Evolutionary conservation across 192 early-diverging fungal genomes (phyloP).

Genomic region (Podila epicladia): DNA sequence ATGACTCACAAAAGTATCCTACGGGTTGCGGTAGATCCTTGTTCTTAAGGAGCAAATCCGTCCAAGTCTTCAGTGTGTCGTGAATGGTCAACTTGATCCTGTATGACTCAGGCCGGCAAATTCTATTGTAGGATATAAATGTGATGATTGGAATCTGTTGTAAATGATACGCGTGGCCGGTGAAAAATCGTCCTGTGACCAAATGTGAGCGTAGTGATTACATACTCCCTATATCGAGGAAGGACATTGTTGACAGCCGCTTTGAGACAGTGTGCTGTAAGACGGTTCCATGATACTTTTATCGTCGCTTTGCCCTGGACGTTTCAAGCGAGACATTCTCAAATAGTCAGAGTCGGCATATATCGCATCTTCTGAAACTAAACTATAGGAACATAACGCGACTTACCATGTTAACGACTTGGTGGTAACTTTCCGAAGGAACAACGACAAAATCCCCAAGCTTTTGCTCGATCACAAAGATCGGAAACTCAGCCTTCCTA

Average conservation of each 20-base stretch:
- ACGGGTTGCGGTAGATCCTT: slow-evolving; percentile 5
- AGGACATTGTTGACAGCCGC: slow-evolving; percentile 25
- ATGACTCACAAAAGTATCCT: slow-evolving; percentile 21
- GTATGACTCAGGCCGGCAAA: slow-evolving; percentile 32
- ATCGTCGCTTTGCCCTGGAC: slow-evolving; percentile 44
- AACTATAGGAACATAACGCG: no score
- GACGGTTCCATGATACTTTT: slow-evolving; percentile 48
- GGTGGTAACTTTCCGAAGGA: slow-evolving; percentile 34
- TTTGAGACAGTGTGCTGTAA: slow-evolving; percentile 32
- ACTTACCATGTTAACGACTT: slow-evolving; percentile 42
- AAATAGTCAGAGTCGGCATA: neutral
- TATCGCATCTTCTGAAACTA: neutral
- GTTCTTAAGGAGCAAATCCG: slow-evolving; percentile 6
- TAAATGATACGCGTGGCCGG: neutral
- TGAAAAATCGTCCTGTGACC: neutral
- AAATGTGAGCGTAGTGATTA: neutral
- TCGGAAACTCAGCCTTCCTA: slow-evolving; percentile 19
- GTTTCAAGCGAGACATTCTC: neutral
- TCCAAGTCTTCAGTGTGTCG: slow-evolving; percentile 17
- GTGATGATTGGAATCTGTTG: neutral
- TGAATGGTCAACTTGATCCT: slow-evolving; percentile 29
- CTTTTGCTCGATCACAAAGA: slow-evolving; percentile 41
- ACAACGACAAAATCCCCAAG: slow-evolving; percentile 47
- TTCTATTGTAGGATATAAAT: slow-evolving; percentile 7
- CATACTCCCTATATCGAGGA: slow-evolving; percentile 44